These are phyloP conservation scores for Urostyla sp. DNA, from an alignment of 73 alveolate species.

Conservation along the genomic window DNA sequence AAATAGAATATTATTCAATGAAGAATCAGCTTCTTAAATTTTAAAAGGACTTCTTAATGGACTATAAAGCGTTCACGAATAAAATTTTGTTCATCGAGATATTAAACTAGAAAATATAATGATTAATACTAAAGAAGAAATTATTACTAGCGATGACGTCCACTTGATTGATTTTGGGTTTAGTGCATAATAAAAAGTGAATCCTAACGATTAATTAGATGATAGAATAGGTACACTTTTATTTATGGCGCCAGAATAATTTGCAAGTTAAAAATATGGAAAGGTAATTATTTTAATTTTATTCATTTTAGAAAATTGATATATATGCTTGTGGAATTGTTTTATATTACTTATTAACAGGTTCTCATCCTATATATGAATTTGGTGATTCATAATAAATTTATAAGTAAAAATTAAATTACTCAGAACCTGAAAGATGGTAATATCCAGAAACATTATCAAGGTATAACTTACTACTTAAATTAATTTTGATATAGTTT, in stretches of 20 bases:
- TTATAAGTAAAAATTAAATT: background rate
- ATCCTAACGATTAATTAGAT: background rate
- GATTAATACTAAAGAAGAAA: background rate
- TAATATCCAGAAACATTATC: conserved; percentile 17
- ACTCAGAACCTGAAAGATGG: conserved; percentile 50
- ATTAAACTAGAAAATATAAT: conserved; percentile 56
- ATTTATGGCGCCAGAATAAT: conserved; percentile 61
- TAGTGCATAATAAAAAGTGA: conserved; percentile 50
- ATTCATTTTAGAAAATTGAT: conserved; percentile 26
- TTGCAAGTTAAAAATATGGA: conserved; percentile 42
- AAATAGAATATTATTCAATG: conserved; percentile 11
- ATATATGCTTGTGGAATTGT: conserved; percentile 56
- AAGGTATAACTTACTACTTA: background rate
- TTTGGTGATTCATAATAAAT: conserved; percentile 24
- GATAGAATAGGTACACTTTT: conserved; percentile 53
- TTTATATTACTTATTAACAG: conserved; percentile 20
- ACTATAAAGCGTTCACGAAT: conserved; percentile 16
- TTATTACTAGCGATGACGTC: background rate
- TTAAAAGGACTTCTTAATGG: conserved; percentile 41
- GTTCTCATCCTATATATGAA: conserved; percentile 41
- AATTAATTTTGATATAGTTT: conserved; percentile 50
- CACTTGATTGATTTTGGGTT: conserved; percentile 53
- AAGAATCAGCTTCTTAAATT: conserved; percentile 31
- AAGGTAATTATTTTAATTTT: conserved; percentile 11
- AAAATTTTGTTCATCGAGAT: conserved; percentile 45